Conservation (phyloP, 257 asterid genomes). For the Mentha longifolia region DNA sequence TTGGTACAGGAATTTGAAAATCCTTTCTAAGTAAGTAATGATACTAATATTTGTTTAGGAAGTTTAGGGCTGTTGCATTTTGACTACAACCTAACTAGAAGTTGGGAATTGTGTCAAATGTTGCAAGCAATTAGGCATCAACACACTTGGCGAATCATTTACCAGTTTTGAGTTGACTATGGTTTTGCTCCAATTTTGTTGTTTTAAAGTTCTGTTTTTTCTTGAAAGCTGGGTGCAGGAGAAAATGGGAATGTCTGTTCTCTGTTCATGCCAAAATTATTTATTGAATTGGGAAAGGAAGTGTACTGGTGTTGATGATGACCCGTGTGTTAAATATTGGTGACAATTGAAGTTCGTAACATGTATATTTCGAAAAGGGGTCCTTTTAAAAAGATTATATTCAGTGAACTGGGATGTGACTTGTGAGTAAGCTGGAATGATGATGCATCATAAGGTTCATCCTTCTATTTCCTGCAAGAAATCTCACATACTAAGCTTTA, state of each 20-base stretch:
- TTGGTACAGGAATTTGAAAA: conserved; percentile 6
- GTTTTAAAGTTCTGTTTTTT: conserved; percentile 13
- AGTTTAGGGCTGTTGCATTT: conserved; percentile 10
- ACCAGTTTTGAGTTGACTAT: conserved; percentile 27
- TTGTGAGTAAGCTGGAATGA: conserved; percentile 38
- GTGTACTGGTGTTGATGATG: conserved; percentile 41
- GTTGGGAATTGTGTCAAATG: not conserved
- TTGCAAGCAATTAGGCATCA: conserved; percentile 15
- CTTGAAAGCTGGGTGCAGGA: conserved; percentile 44
- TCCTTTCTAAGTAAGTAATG: conserved; percentile 7
- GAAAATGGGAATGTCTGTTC: conserved; percentile 35
- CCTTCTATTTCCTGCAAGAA: conserved; percentile 37
- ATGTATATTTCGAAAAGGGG: conserved; percentile 37
- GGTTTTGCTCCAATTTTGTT: conserved; percentile 22
- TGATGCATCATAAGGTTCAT: conserved; percentile 38
- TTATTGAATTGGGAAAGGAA: conserved; percentile 35
- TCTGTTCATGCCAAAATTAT: conserved; percentile 38
- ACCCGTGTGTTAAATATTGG: conserved; percentile 35
- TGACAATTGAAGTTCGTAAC: conserved; percentile 37
- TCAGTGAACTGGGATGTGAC: conserved; percentile 38
- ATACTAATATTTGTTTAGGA: conserved; percentile 4
- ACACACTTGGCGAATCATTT: conserved; percentile 20
- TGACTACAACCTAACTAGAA: not conserved
- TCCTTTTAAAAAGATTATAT: conserved; percentile 39
- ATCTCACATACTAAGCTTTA: conserved; percentile 18